These are phyloP conservation scores for Thelephora aurantiotincta DNA, from an alignment of 768 basidiomycete genomes.

Conservation along the genomic window DNA sequence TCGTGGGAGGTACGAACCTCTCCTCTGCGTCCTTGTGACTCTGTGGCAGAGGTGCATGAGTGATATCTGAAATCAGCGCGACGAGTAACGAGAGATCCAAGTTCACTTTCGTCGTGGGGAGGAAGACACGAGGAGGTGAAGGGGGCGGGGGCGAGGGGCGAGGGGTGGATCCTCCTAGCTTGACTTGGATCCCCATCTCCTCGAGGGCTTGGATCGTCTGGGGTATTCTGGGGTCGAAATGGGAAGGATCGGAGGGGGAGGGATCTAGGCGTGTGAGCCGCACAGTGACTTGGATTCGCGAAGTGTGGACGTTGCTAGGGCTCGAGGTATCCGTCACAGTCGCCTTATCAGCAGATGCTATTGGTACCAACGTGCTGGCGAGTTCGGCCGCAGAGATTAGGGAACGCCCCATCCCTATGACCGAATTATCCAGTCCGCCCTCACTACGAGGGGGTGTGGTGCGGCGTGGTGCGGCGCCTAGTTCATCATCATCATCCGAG, in stretches of 20 bases:
- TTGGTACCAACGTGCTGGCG: background rate
- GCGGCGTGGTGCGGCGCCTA: no score
- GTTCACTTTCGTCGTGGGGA: constrained; percentile 51
- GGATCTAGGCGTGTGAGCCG: constrained; percentile 61
- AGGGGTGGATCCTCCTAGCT: constrained; percentile 42
- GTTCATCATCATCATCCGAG: constrained; percentile 26
- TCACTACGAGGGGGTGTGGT: constrained; percentile 35
- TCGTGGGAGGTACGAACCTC: constrained; percentile 47
- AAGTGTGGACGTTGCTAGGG: constrained; percentile 18
- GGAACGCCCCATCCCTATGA: constrained; percentile 55
- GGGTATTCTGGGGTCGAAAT: constrained; percentile 40
- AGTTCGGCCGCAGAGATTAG: constrained; percentile 44
- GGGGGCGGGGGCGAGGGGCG: constrained; percentile 10
- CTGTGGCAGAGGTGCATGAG: constrained; percentile 52
- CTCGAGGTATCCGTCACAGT: constrained; percentile 30
- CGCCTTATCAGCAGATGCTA: background rate
- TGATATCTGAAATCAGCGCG: constrained; percentile 72
- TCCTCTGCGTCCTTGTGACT: constrained; percentile 40
- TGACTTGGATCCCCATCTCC: constrained; percentile 50
- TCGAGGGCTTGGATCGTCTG: constrained; percentile 41
- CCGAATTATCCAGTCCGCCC: constrained; percentile 52
- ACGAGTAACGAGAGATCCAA: constrained; percentile 78
- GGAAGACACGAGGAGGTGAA: constrained; percentile 4
- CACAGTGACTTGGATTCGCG: constrained; percentile 34
- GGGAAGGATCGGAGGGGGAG: constrained; percentile 15